Evolutionary conservation across 306 rosid genomes (phyloP), one percentile per base, ranked within the genome.

Genomic region (Cicer bijugum): DNA sequence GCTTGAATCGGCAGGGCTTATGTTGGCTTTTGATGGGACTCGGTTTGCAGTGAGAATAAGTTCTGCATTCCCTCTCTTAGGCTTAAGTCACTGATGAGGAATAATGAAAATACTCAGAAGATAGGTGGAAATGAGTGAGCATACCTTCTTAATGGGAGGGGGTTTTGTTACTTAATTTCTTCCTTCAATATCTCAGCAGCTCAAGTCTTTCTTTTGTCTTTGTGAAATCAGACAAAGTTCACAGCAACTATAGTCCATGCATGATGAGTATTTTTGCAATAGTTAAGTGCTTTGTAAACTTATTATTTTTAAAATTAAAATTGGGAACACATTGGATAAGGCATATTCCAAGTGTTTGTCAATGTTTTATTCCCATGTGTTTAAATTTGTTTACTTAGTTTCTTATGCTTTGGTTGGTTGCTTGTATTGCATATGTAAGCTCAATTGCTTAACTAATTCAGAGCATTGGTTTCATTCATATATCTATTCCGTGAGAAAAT

Each of bases 341-440:
- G 61, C 12, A 17, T 53, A 7, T 53, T 6, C 35, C 0, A 8
- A 17, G 38, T 20, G 61, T 9, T 19, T 56, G 39, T 56, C 38
- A 10, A 20, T 9, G n/a, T 20, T 56, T 37, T 20, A 56, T 19
- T 56, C 14, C 67, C 42, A 7, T 48, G 47, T 23, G 48, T 73
- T 11, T 8, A 38, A 11, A 35, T 20, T 6, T 46, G 2, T 53
- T 4, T 4, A 47, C 39, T 19, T 44, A 23, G 64, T 51, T 78
- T 78, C n/a, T 20, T 40, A 69, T 88, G 81, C 35, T 66, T 60
- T 40, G 68, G 40, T 58, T 38, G 39, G 33, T 51, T 6, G 20
- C 33, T 28, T 28, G 35, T 9, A 0, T 11, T 20, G 20, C 10
- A 7, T 51, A 51, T 51, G 23, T 51, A 51, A 51, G 57, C 9